These are phyloP conservation scores for Pyrenochaeta sp. DNA, from an alignment of 2,329 filamentous ascomycete genomes.

Conservation along the genomic window DNA sequence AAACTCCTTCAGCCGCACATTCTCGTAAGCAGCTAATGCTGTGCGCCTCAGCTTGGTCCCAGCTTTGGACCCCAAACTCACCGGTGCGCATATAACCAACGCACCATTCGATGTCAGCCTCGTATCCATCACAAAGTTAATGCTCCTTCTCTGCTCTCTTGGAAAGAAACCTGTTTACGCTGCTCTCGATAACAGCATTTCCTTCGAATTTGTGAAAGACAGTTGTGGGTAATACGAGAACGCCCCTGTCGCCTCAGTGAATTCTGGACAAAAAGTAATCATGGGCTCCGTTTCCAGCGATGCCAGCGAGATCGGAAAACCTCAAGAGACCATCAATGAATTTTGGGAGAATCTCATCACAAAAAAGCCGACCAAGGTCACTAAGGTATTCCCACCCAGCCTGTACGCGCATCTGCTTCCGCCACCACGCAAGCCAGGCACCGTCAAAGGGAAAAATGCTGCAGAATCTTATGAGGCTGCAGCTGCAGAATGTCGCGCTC, in stretches of 20 bases:
- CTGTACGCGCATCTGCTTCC: conserved; percentile 62
- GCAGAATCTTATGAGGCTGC: conserved; percentile 77
- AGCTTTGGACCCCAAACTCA: conserved; percentile 17
- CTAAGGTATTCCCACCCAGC: conserved; percentile 73
- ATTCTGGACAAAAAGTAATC: conserved; percentile 8
- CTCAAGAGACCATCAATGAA: conserved; percentile 72
- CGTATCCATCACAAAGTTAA: neutral
- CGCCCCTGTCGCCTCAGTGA: neutral
- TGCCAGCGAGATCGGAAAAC: conserved; percentile 38
- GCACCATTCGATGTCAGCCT: neutral
- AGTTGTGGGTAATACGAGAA: neutral
- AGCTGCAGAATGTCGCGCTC: conserved; percentile 70
- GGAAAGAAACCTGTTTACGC: neutral
- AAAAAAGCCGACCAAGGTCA: conserved; percentile 75
- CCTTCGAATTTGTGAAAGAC: neutral
- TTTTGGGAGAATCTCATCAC: conserved; percentile 76
- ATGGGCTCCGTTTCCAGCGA: conserved; percentile 30
- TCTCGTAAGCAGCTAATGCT: conserved; percentile 12
- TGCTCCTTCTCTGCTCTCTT: neutral
- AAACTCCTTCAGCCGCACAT: conserved; percentile 17
- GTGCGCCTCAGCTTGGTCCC: neutral
- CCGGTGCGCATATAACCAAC: conserved; percentile 7
- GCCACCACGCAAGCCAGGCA: conserved; percentile 52
- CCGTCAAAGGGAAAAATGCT: conserved; percentile 67
- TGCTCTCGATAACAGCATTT: neutral